These are phyloP conservation scores for Eutypella sp. DNA, from an alignment of 2,329 filamentous ascomycete species.

Conservation along the genomic window DNA sequence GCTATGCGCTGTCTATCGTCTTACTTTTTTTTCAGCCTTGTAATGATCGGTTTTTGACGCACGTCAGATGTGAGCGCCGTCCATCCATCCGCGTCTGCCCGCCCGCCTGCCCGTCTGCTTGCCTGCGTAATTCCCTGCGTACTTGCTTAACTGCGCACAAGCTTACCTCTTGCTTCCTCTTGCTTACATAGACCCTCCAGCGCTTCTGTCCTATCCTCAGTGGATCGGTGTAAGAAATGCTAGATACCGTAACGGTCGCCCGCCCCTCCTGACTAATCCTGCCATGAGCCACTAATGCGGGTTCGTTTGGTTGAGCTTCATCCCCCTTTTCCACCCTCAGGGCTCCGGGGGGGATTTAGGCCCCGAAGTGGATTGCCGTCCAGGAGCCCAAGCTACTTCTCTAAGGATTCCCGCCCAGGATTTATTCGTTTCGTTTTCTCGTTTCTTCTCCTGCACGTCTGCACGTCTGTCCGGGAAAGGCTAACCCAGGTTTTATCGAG, in stretches of 20 bases:
- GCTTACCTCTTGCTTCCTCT: no score
- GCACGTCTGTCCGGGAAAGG: background rate
- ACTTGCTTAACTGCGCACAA: no score
- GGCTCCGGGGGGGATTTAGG: background rate
- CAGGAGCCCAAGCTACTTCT: background rate
- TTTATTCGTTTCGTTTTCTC: no score
- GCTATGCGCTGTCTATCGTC: conserved; percentile 13
- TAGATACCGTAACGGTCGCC: conserved; percentile 1
- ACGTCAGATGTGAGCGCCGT: conserved; percentile 24
- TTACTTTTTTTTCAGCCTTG: conserved; percentile 29
- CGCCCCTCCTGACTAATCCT: background rate
- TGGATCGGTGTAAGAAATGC: no score
- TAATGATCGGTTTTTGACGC: conserved; percentile 23
- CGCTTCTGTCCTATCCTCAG: no score
- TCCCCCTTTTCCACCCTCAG: background rate
- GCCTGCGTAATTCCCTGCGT: no score
- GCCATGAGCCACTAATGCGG: background rate
- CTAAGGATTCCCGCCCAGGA: background rate
- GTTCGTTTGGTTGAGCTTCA: background rate
- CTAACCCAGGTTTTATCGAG: background rate
- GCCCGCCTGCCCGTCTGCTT: no score
- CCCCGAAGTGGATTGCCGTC: background rate
- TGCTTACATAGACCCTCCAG: no score
- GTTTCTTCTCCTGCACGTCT: background rate
- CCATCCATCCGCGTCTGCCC: no score